phyloP scores from a whole-genome alignment of 1,284 basidiomycete genomes.

The Ceratobasidium sp. region DNA sequence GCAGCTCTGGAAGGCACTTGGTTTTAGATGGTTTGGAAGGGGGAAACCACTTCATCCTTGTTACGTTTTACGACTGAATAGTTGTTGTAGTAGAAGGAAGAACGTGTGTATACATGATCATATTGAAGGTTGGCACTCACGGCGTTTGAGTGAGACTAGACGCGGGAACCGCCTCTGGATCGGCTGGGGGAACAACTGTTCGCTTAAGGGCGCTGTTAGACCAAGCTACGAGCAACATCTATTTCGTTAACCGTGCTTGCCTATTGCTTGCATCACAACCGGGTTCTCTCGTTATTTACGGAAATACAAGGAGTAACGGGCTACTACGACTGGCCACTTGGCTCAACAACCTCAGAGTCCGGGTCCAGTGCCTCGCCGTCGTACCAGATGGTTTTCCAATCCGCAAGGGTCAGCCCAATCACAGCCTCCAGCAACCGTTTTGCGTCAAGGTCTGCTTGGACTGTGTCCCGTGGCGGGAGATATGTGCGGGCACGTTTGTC shows the following conservation, averaged over 20 bases:
- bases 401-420: not conserved
- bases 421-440: not conserved
- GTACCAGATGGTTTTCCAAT: not conserved
- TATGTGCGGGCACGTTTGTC: not conserved
- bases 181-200: no score
- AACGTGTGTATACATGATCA: no score
- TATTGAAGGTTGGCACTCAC: no score
- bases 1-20: slow-evolving; percentile 10
- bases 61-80: slow-evolving; percentile 15
- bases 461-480: not conserved
- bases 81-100: not conserved
- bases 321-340: no score
- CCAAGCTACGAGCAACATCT: no score
- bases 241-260: no score
- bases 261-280: no score
- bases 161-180: no score
- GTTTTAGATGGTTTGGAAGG: slow-evolving; percentile 12
- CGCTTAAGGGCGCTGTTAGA: no score
- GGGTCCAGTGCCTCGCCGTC: not conserved
- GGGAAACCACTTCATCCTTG: slow-evolving; percentile 24
- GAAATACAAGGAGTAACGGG: no score
- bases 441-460: not conserved
- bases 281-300: no score
- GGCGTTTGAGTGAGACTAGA: no score
- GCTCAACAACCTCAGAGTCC: not conserved